These are phyloP conservation scores for Aegilops sharonensis DNA, from an alignment of 176 grass and related monocot species.

Conservation along the genomic window DNA sequence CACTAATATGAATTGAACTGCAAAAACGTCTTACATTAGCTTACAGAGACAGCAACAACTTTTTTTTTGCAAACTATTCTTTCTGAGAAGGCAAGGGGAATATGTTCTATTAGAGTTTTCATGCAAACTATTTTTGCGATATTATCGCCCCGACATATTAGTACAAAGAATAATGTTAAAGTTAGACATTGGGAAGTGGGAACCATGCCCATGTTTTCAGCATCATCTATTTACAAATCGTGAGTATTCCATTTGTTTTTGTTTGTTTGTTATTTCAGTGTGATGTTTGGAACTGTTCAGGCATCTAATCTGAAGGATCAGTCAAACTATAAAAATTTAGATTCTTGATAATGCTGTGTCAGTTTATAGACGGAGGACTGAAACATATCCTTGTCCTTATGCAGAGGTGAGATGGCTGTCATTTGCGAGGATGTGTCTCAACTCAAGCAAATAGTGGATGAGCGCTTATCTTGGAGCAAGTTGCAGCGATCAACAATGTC, in stretches of 20 bases:
- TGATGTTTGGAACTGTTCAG: background rate
- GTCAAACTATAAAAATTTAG: background rate
- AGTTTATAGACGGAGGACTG: background rate
- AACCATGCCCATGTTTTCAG: background rate
- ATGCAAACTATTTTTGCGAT: background rate
- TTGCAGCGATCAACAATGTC: conserved; percentile 40
- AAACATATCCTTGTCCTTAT: conserved; percentile 6
- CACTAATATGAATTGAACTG: too few relatives aligned
- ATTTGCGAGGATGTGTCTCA: conserved; percentile 42
- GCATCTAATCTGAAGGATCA: background rate
- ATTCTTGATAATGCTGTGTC: background rate
- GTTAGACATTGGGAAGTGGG: background rate
- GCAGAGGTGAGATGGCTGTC: conserved; percentile 62
- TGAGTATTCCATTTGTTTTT: background rate
- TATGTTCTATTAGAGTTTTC: background rate
- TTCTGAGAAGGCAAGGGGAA: background rate
- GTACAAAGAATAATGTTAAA: background rate
- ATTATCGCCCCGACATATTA: background rate
- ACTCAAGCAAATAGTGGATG: conserved; percentile 57
- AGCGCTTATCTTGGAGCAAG: conserved; percentile 39
- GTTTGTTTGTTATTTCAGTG: background rate
- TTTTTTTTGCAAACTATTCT: too few relatives aligned
- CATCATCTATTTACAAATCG: background rate
- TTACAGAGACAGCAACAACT: too few relatives aligned
- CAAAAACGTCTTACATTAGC: too few relatives aligned